These are phyloP conservation scores for Zopfochytrium polystomum DNA, from an alignment of 371 early-diverging fungal species.

Conservation along the genomic window DNA sequence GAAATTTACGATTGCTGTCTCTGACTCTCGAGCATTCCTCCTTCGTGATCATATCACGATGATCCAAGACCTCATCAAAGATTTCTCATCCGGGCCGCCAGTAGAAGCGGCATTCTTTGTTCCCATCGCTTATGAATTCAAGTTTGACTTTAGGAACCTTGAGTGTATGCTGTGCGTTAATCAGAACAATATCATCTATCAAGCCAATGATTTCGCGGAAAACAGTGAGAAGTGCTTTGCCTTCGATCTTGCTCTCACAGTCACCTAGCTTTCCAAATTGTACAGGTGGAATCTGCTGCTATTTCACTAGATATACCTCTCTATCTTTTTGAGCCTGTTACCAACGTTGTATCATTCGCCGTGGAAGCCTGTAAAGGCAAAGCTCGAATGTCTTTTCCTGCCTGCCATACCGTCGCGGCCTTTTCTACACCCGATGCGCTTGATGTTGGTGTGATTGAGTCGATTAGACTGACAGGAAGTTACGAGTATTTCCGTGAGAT, in stretches of 20 bases:
- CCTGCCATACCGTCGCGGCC: conserved; percentile 70
- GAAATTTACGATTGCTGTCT: conserved; percentile 53
- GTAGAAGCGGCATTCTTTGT: conserved; percentile 64
- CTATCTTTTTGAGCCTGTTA: neutral
- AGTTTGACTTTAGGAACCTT: conserved; percentile 54
- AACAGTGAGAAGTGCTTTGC: conserved; percentile 60
- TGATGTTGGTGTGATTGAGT: conserved; percentile 54
- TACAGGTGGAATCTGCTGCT: neutral
- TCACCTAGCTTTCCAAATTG: neutral
- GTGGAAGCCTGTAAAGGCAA: conserved; percentile 61
- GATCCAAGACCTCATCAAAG: conserved; percentile 70
- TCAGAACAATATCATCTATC: conserved; percentile 76
- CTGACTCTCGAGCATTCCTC: conserved; percentile 51
- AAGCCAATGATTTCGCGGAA: conserved; percentile 64
- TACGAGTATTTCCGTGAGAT: conserved; percentile 61
- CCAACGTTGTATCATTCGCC: neutral
- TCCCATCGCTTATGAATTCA: conserved; percentile 64
- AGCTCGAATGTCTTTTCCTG: conserved; percentile 60
- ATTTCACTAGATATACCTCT: too few species aligned
- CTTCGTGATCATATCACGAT: conserved; percentile 82
- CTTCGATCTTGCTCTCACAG: neutral
- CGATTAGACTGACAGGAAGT: conserved; percentile 54
- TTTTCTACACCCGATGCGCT: conserved; percentile 59
- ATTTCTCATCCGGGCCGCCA: conserved; percentile 64
- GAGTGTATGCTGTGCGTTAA: conserved; percentile 69